Conservation (phyloP, 495 filamentous ascomycete genomes). For the Oidiodendron maius region DNA sequence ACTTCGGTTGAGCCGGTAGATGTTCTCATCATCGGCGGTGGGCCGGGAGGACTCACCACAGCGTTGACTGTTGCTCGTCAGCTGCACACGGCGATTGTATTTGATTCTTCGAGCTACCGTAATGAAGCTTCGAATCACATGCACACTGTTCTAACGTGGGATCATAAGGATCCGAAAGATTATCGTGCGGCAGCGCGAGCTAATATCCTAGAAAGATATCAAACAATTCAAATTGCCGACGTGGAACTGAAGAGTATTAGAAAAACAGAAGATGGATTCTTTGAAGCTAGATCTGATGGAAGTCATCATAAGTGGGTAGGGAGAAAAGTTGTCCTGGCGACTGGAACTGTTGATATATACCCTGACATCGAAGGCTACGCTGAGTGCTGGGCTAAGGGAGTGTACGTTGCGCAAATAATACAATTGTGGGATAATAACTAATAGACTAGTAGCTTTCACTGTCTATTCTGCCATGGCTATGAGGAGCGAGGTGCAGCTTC, state of each 20-base stretch:
- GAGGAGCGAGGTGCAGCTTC: conserved; percentile 31
- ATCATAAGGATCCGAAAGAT: conserved; percentile 34
- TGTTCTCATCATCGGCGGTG: conserved; percentile 42
- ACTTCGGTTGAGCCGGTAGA: no score
- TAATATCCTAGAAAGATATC: conserved; percentile 36
- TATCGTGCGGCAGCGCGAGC: conserved; percentile 32
- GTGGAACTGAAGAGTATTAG: conserved; percentile 22
- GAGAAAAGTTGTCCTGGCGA: conserved; percentile 44
- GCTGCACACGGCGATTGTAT: conserved; percentile 38
- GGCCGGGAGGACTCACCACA: conserved; percentile 47
- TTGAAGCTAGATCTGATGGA: conserved; percentile 30
- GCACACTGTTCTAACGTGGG: conserved; percentile 46
- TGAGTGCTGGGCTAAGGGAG: conserved; percentile 25
- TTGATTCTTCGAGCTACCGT: conserved; percentile 44
- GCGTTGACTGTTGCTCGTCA: conserved; percentile 44
- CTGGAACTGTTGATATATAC: conserved; percentile 26
- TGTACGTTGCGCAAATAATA: conserved; percentile 21
- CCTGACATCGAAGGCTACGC: conserved; percentile 28
- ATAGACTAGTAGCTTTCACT: conserved; percentile 30
- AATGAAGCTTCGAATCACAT: conserved; percentile 32
- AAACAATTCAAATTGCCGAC: conserved; percentile 31
- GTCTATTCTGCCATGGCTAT: conserved; percentile 41
- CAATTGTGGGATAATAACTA: neutral
- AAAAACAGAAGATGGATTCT: conserved; percentile 21
- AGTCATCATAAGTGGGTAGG: conserved; percentile 29